Evolutionary conservation across 345 rosid species (phyloP).

Genomic region (Iberis pinnata): DNA sequence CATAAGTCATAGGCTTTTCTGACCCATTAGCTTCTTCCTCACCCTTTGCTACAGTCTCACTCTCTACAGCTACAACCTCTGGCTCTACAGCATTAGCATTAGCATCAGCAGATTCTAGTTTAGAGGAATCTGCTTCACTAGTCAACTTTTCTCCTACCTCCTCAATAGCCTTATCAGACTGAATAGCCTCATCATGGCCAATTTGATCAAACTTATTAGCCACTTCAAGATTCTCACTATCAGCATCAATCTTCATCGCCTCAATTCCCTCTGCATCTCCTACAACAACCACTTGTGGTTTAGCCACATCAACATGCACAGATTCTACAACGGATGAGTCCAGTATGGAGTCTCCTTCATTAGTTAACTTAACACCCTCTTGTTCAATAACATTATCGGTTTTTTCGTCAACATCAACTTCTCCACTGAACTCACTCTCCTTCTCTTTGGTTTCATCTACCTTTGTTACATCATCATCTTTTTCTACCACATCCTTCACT

Average conservation of each 20-base stretch:
- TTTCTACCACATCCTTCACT: conserved; percentile 26
- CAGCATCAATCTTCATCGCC: conserved; percentile 28
- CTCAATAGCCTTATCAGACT: conserved; percentile 27
- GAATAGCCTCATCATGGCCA: conserved; percentile 22
- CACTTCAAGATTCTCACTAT: conserved; percentile 32
- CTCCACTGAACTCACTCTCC: conserved; percentile 1
- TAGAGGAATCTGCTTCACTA: conserved; percentile 31
- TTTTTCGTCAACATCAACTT: conserved; percentile 28
- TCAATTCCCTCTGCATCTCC: conserved; percentile 37
- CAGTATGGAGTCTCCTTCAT: conserved; percentile 29
- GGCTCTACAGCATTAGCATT: conserved; percentile 22
- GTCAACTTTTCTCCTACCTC: conserved; percentile 32
- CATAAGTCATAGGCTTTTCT: conserved; percentile 24
- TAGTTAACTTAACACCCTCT: conserved; percentile 24
- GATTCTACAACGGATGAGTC: conserved; percentile 30
- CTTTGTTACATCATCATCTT: too few relatives aligned
- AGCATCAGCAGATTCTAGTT: conserved; percentile 22
- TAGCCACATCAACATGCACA: conserved; percentile 30
- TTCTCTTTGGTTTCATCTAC: conserved; percentile 16
- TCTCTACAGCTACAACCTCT: conserved; percentile 34
- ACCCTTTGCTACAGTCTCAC: conserved; percentile 27
- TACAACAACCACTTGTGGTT: conserved; percentile 33
- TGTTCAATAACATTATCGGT: conserved; percentile 14
- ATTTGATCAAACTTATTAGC: conserved; percentile 45
- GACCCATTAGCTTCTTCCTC: conserved; percentile 25